Percentiles rank a stretch among this genome's conserved stretches.
Evolutionary conservation across 148 eudicot species (phyloP).

Genomic region (Spergularia bocconei): DNA sequence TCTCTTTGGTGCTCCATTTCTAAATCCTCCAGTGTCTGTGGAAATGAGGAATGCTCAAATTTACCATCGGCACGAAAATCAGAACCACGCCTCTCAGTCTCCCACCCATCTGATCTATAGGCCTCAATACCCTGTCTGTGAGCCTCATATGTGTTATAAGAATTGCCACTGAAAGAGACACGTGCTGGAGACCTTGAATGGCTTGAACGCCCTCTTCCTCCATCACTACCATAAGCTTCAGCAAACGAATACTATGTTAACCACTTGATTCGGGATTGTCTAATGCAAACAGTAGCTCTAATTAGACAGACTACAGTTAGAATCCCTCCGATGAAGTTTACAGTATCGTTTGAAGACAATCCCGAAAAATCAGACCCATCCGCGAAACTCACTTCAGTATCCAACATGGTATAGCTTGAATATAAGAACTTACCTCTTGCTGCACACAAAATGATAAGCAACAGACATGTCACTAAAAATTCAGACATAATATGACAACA

Average conservation of each 20-base stretch:
- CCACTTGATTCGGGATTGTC: conserved; percentile 53
- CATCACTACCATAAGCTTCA: conserved; percentile 98
- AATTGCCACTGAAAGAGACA: conserved; percentile 49
- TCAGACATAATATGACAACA: conserved; percentile 7
- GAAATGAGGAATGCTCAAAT: conserved; percentile 44
- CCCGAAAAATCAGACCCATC: conserved; percentile 70
- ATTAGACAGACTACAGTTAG: conserved; percentile 49
- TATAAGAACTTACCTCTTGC: conserved; percentile 99
- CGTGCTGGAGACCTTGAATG: conserved; percentile 88
- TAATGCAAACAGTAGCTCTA: conserved; percentile 57
- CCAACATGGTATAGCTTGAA: conserved; percentile 79
- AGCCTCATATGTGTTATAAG: conserved; percentile 57
- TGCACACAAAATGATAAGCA: conserved; percentile 69
- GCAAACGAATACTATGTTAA: conserved; percentile 80
- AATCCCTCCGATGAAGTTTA: conserved; percentile 55
- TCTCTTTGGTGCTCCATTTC: conserved; percentile 82
- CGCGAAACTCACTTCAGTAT: conserved; percentile 72
- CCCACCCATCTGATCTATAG: conserved; percentile 67
- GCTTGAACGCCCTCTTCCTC: conserved; percentile 78
- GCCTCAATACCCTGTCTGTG: conserved; percentile 52
- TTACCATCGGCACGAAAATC: conserved; percentile 46
- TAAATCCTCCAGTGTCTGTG: conserved; percentile 69
- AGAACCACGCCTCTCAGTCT: conserved; percentile 55
- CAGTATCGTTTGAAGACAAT: conserved; percentile 49
- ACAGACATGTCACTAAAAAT: conserved; percentile 40